Base-by-base conservation (phyloP, 1,139 yeast species). In the Lodderomyces metapsilosis region DNA sequence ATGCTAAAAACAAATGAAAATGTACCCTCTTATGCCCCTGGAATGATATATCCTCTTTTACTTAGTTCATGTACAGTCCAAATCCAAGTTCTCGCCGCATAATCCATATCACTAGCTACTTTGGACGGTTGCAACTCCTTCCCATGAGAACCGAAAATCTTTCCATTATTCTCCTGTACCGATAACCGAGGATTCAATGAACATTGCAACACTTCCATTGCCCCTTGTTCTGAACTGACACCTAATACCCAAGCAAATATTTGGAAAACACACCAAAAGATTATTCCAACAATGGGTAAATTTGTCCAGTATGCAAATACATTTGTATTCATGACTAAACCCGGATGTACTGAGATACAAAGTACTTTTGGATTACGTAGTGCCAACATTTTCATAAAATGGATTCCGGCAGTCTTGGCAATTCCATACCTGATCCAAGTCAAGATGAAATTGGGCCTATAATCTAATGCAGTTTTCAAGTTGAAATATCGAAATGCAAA, bases 401-500 rank as follows among this genome's bases (percentile, higher is more conserved):
- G 96, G 36, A 88, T 86, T 1, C 87, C 86, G 0, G 89, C 87
- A 0, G 87, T 78, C 57, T 88, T 88, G 10, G 95, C 86, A 62
- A 82, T 66, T 0, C 88, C 91, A 53, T 86, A 89, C 35, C 96
- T 68, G 43, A 87, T 66, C 85, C 92, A 83, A 1, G 92, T 82
- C 62, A 84, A 87, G 1, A 86, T 36, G 27, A 82, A 68, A 52
- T 82, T 76, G 3, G 96, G 96, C 34, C 56, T 58, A 53, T 72
- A 74, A 50, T 84, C 69, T 61, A 37, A 30, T 21, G 30, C 21
- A 9, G 25, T 21, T 44, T 68, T 64, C 56, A 84, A 62, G 38
- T 68, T 64, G 54, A 82, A 74, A 34, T 39, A 36, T 28, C 32
- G 34, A 34, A 77, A 57, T 25, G 80, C 78, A 40, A 85, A 58